Percentiles rank a stretch among this genome's conserved stretches.
Evolutionary conservation across 345 rosid species (phyloP).

Genomic region (Populus deltoides): DNA sequence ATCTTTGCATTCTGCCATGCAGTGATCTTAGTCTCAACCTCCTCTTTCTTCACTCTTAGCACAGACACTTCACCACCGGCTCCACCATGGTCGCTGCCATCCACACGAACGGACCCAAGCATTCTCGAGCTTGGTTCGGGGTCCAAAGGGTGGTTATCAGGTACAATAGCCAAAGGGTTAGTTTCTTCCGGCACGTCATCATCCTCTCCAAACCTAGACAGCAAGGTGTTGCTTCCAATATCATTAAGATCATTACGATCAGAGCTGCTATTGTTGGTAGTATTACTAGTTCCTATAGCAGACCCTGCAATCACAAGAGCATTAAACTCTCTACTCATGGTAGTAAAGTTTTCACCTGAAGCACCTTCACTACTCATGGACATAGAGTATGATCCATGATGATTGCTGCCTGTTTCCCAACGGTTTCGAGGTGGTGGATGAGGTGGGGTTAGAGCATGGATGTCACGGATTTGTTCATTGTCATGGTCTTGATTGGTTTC

Average conservation of each 20-base stretch:
- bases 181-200: conserved; percentile 48
- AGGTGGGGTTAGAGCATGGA: conserved; percentile 71
- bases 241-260: conserved; percentile 17
- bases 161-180: conserved; percentile 86
- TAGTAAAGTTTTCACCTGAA: conserved; percentile 74
- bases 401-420: conserved; percentile 52
- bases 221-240: conserved; percentile 19
- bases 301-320: conserved; percentile 92
- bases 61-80: conserved; percentile 45
- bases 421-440: conserved; percentile 40
- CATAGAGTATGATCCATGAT: conserved; percentile 37
- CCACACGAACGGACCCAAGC: conserved; percentile 16
- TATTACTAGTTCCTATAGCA: conserved; percentile 29
- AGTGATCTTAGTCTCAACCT: conserved; percentile 83
- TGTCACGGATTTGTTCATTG: conserved; percentile 59
- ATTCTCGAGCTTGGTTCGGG: conserved; percentile 20
- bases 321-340: conserved; percentile 90
- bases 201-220: conserved; percentile 71
- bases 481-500: conserved; percentile 19
- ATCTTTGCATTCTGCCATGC: conserved; percentile 94
- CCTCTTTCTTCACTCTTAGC: conserved; percentile 86
- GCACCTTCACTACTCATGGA: conserved; percentile 45
- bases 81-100: conserved; percentile 9
- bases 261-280: conserved; percentile 15
- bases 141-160: conserved; percentile 42